Evolutionary conservation across 2,329 filamentous ascomycete genomes (phyloP).

Genomic region (Trichoderma oligosporum): DNA sequence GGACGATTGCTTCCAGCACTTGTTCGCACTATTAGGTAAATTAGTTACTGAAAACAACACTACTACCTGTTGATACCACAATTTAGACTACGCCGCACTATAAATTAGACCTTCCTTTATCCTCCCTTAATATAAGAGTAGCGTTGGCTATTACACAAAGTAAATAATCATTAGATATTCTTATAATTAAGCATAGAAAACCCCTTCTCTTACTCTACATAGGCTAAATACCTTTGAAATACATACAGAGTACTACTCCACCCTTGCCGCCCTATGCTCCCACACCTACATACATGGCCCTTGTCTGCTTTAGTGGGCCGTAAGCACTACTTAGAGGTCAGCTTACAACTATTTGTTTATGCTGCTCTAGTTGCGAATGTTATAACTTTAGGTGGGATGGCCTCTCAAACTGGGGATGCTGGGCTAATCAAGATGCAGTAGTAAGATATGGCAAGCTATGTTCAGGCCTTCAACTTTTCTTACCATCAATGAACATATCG

Average conservation of each 20-base stretch:
- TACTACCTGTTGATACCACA: neutral
- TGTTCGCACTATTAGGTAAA: neutral
- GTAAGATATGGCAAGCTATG: neutral
- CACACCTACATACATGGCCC: neutral
- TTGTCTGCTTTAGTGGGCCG: neutral
- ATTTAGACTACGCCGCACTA: neutral
- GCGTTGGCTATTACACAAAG: neutral
- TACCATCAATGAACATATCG: neutral
- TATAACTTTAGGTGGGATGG: neutral
- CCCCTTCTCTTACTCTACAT: neutral
- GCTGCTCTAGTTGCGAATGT: neutral
- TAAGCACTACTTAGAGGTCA: constrained; percentile 1
- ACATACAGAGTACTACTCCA: neutral
- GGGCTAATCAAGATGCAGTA: neutral
- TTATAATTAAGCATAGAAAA: neutral
- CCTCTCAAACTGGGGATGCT: neutral
- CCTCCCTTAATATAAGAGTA: neutral
- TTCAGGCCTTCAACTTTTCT: neutral
- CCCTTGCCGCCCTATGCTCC: neutral
- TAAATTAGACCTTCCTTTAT: neutral
- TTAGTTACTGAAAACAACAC: neutral
- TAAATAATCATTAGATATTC: neutral
- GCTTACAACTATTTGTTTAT: neutral
- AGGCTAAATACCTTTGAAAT: neutral
- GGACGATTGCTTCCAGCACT: neutral